Evolutionary conservation across 106 monocot species (phyloP), one percentile per base, ranked within the genome.

Genomic region (Acorus calamus): DNA sequence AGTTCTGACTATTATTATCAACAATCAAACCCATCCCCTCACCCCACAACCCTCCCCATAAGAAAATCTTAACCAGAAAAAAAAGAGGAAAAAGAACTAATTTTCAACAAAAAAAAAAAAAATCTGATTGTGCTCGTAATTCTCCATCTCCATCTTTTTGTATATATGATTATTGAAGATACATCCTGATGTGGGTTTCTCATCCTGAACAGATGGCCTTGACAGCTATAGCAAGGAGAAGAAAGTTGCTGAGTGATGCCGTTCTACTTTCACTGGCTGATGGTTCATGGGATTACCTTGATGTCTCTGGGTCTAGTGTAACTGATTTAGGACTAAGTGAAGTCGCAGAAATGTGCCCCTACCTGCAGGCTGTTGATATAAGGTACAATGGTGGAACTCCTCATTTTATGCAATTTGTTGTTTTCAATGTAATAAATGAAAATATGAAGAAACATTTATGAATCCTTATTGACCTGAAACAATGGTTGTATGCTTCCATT

Each of bases 281-380:
- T 8, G 65, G 46, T 71, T 92, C 85, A 47, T 98, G 96, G 96
- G 76, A 81, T 13, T 57, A 77, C 67, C 74, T 98, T 50, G 96
- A 98, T 81, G 57, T 98, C 14, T 91, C 96, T 71, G 88, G 91
- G n/a, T 92, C 88, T 70, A 77, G 78, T 79, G 74, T 88, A 48
- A 81, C 85, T 67, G 96, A 98, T 62, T 6, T 62, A 72, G 88
- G 91, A 14, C 72, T 98, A 41, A 57, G 61, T 57, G 78, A 67
- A 77, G 83, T 73, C 7, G 78, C 91, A 71, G 69, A 81, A 14
- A 63, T 73, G 11, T 98, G 91, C 66, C 64, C 69, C 47, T 75
- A 74, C 60, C 71, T 98, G 44, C 53, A 56, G 49, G 85, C 96
- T 77, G 57, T 91, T 72, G 96, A 98, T 81, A 83, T 92, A 67